Conservation (phyloP, 164 flowering plant genomes). For the Liriodendron chinense region DNA sequence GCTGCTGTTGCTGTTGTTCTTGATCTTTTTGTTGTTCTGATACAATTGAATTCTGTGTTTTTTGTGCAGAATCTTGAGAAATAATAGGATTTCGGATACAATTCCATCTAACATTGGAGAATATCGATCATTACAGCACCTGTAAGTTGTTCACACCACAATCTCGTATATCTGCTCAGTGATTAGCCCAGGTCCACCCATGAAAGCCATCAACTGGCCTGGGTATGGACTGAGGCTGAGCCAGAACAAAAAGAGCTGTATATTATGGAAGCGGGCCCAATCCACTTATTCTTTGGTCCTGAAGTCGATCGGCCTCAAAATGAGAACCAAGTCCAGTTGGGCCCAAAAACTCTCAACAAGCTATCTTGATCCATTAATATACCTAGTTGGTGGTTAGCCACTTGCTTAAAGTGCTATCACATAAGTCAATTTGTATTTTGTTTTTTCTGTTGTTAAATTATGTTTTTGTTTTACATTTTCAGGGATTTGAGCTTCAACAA, state of each 20-base stretch:
- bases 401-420: neutral
- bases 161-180: neutral
- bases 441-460: neutral
- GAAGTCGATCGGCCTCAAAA: neutral
- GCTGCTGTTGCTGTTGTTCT: neutral
- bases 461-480: neutral
- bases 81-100: conserved; percentile 53
- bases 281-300: conserved; percentile 7
- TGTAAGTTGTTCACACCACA: conserved; percentile 42
- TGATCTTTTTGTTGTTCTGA: neutral
- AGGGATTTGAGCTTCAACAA: conserved; percentile 6
- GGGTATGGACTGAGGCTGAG: conserved; percentile 11
- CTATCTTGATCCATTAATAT: too few relatives aligned
- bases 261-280: conserved; percentile 1
- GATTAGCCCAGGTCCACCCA: neutral
- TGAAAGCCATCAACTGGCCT: neutral
- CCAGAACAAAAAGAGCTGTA: conserved; percentile 7
- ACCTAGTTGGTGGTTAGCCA: too few relatives aligned
- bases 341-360: neutral
- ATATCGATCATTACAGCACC: conserved; percentile 29
- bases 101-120: conserved; percentile 59
- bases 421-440: neutral
- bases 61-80: conserved; percentile 51
- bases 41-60: neutral
- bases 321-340: neutral